phyloP scores from a whole-genome alignment of 108 stramenopile genomes.

The Cyclotella baltica region DNA sequence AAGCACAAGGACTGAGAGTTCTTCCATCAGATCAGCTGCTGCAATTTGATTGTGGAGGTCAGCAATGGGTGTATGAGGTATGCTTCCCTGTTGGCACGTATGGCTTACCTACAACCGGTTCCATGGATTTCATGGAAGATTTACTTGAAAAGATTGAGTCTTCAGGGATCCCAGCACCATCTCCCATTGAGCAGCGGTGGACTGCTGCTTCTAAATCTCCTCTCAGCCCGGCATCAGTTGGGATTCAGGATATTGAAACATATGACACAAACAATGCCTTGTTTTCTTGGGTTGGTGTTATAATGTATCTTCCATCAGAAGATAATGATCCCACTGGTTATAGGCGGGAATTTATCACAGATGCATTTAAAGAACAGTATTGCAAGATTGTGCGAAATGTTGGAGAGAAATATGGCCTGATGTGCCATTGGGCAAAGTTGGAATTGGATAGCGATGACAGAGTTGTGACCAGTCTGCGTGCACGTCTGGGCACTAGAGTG shows the following conservation, averaged over 20 bases:
- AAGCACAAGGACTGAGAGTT: conserved; percentile 81
- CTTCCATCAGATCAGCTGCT: conserved; percentile 85
- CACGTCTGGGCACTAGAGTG: conserved; percentile 43
- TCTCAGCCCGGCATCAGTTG: conserved; percentile 88
- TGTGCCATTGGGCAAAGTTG: conserved; percentile 96
- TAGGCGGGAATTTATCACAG: conserved; percentile 80
- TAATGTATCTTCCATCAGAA: conserved; percentile 93
- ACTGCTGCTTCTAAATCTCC: conserved; percentile 81
- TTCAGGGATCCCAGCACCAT: conserved; percentile 85
- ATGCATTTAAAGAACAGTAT: conserved; percentile 81
- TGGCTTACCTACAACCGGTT: conserved; percentile 67
- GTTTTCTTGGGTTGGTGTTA: conserved; percentile 91
- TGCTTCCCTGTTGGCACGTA: conserved; percentile 91
- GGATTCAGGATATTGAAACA: conserved; percentile 28
- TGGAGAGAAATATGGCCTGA: conserved; percentile 67
- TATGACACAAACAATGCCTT: conserved; percentile 65
- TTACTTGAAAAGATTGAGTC: conserved; percentile 87
- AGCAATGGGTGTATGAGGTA: conserved; percentile 98
- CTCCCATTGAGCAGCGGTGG: conserved; percentile 99
- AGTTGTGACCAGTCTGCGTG: conserved; percentile 43
- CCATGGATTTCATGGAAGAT: conserved; percentile 84
- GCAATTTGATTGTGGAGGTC: conserved; percentile 99
- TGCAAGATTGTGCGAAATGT: conserved; percentile 74
- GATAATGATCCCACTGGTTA: conserved; percentile 72
- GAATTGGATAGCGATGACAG: conserved; percentile 56